phyloP scores from a whole-genome alignment of 1,284 basidiomycete genomes.

The Cryptococcus floricola region DNA sequence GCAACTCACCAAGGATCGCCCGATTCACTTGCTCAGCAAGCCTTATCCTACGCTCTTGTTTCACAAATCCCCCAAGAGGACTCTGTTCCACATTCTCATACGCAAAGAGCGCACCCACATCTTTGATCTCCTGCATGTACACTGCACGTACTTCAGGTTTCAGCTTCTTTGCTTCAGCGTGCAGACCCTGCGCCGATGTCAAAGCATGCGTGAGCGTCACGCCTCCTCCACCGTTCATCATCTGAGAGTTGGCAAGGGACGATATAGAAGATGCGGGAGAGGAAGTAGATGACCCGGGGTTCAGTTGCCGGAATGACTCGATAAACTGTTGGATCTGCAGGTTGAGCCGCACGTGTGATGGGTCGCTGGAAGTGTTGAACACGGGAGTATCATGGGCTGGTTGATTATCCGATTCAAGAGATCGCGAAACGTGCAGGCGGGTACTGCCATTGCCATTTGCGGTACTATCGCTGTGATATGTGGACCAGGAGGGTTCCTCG shows the following conservation, averaged over 20 bases:
- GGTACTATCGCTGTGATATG: background rate
- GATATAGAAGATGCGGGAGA: slow-evolving; percentile 27
- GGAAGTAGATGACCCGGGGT: slow-evolving; percentile 24
- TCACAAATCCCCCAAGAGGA: slow-evolving; percentile 42
- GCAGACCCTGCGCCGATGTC: slow-evolving; percentile 34
- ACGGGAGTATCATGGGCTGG: slow-evolving; percentile 24
- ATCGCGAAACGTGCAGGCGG: background rate
- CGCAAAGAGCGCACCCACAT: slow-evolving; percentile 45
- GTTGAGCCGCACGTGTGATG: slow-evolving; percentile 42
- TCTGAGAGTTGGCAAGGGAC: slow-evolving; percentile 20
- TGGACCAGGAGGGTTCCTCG: no score
- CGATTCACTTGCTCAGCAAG: slow-evolving; percentile 46
- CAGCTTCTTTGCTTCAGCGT: slow-evolving; percentile 38
- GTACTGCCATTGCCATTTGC: background rate
- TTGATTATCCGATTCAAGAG: background rate
- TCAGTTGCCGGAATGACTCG: slow-evolving; percentile 26
- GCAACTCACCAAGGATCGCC: slow-evolving; percentile 44
- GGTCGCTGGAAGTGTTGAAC: slow-evolving; percentile 22
- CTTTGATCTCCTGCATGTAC: slow-evolving; percentile 46
- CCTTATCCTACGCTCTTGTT: slow-evolving; percentile 39
- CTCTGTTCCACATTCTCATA: slow-evolving; percentile 47
- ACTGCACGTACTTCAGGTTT: slow-evolving; percentile 32
- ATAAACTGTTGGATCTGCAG: slow-evolving; percentile 47
- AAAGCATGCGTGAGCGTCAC: slow-evolving; percentile 31
- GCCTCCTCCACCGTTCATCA: background rate